Percentiles rank a stretch among this genome's conserved stretches.
These are phyloP conservation scores for Pyrus pyrifolia DNA, from an alignment of 306 rosid genomes.

Conservation along the genomic window DNA sequence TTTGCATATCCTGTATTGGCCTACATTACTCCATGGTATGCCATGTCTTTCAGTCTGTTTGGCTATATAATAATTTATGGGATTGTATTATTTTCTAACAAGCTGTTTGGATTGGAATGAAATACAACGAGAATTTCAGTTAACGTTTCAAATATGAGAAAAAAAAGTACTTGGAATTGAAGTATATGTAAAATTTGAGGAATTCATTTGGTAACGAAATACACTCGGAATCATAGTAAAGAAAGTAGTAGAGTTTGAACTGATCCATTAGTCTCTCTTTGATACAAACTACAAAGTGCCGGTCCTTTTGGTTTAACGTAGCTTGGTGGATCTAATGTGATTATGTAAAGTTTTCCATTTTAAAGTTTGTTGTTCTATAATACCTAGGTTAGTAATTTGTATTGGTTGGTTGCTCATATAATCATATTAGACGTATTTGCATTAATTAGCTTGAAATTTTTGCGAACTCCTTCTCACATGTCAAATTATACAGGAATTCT, in stretches of 20 bases:
- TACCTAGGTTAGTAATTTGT: background rate
- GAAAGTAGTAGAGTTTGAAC: background rate
- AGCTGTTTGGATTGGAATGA: background rate
- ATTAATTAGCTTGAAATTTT: background rate
- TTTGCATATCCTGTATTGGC: conserved; percentile 69
- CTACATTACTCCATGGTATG: conserved; percentile 93
- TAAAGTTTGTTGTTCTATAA: background rate
- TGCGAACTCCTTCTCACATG: background rate
- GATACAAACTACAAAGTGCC: background rate
- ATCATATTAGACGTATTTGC: background rate
- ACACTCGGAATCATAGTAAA: background rate
- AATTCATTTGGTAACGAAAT: background rate
- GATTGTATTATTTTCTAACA: background rate
- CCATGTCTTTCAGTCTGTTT: conserved; percentile 12
- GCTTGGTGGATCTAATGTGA: background rate
- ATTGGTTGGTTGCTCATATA: background rate
- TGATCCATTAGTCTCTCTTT: background rate
- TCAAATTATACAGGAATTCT: conserved; percentile 70
- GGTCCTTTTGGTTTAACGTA: background rate
- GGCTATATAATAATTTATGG: background rate
- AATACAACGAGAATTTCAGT: background rate
- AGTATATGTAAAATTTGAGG: background rate
- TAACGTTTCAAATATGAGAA: background rate
- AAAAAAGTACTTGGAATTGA: background rate
- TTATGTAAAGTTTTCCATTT: background rate